A percentile compares a stretch with the other conserved stretches of the same genome.
Conservation (phyloP, 2,329 filamentous ascomycete species). For the Fusarium globosum region DNA sequence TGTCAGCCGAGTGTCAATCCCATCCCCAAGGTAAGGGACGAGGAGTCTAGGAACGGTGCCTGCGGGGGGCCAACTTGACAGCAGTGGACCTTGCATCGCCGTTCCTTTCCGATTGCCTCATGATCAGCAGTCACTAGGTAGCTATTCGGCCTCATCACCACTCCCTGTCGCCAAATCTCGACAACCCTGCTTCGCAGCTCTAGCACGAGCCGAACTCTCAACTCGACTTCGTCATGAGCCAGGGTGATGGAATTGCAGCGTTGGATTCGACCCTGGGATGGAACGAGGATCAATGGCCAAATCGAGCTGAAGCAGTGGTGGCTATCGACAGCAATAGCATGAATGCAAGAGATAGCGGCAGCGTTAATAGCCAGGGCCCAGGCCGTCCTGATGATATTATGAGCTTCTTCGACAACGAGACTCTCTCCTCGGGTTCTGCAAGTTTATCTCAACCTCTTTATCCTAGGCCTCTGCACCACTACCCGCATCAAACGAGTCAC, state of each 20-base stretch:
- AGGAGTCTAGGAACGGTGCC: conserved; percentile 9
- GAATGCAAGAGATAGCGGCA: conserved; percentile 23
- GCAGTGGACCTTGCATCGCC: conserved; percentile 40
- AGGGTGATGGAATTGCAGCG: conserved; percentile 38
- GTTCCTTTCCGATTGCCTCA: conserved; percentile 43
- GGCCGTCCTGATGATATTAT: conserved; percentile 39
- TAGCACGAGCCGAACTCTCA: conserved; percentile 26
- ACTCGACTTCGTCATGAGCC: conserved; percentile 41
- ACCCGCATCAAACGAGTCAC: conserved; percentile 23
- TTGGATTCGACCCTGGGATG: conserved; percentile 37
- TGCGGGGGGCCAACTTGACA: conserved; percentile 33
- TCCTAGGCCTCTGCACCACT: conserved; percentile 36
- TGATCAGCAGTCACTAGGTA: conserved; percentile 41
- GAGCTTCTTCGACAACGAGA: conserved; percentile 45
- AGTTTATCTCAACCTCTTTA: conserved; percentile 33
- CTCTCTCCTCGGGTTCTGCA: conserved; percentile 39
- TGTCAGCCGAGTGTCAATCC: conserved; percentile 20
- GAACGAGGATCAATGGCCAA: conserved; percentile 33
- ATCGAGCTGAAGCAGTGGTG: conserved; percentile 25
- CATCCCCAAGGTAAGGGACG: conserved; percentile 20
- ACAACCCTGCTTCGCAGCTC: conserved; percentile 37
- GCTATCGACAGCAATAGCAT: conserved; percentile 27
- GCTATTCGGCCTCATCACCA: conserved; percentile 35
- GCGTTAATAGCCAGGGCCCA: conserved; percentile 29
- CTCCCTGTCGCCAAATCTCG: conserved; percentile 38